Percentiles rank a stretch among this genome's conserved stretches.
phyloP scores from a whole-genome alignment of 257 asterid species.

The Scutellaria baicalensis region DNA sequence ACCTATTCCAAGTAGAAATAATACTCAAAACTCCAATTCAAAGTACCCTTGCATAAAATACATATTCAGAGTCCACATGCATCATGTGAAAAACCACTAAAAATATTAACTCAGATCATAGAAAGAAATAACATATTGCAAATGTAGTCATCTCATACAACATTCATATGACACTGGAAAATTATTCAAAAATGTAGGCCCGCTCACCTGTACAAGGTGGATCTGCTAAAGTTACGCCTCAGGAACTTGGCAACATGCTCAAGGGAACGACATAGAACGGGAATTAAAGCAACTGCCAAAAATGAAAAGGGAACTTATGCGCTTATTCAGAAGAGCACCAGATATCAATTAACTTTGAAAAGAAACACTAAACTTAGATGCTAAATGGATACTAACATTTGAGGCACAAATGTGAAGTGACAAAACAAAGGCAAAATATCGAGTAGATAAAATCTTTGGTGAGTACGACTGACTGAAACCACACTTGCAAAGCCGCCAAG shows the following conservation, averaged over 20 bases:
- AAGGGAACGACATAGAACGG: slow-evolving; percentile 69
- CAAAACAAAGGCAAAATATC: slow-evolving; percentile 75
- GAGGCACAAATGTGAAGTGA: slow-evolving; percentile 72
- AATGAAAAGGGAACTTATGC: slow-evolving; percentile 11
- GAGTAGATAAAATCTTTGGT: slow-evolving; percentile 82
- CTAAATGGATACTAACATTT: slow-evolving; percentile 48
- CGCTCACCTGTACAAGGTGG: slow-evolving; percentile 74
- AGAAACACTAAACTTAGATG: background rate
- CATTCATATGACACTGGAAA: background rate
- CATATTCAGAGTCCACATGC: background rate
- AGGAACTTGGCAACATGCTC: slow-evolving; percentile 84
- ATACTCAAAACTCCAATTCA: background rate
- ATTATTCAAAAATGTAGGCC: slow-evolving; percentile 1
- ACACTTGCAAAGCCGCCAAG: slow-evolving; percentile 74
- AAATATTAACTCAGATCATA: background rate
- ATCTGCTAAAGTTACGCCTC: slow-evolving; percentile 73
- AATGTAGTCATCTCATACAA: background rate
- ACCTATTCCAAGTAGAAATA: background rate
- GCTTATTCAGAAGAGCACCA: background rate
- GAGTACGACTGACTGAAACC: slow-evolving; percentile 75
- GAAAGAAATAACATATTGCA: background rate
- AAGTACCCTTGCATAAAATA: background rate
- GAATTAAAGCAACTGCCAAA: slow-evolving; percentile 77
- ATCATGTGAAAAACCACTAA: background rate
- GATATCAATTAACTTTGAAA: background rate